phyloP scores from a whole-genome alignment of 139 green algal genomes.

The Asterochloris erici region DNA sequence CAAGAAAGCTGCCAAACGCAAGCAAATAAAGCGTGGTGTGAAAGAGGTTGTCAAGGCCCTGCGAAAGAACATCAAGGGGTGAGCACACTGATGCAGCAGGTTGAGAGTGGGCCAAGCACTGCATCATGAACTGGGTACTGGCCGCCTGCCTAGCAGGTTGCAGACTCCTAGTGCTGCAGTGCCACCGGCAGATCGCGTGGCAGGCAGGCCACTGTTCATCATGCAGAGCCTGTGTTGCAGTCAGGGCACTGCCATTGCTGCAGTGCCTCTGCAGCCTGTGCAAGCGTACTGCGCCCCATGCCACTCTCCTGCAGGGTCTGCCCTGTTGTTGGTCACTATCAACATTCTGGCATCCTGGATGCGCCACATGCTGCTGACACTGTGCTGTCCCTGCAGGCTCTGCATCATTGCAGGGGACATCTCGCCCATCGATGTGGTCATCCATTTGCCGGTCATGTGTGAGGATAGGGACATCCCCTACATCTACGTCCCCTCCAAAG shows the following conservation, averaged over 20 bases:
- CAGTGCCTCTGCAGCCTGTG: too few relatives aligned
- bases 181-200: too few relatives aligned
- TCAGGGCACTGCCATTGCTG: too few relatives aligned
- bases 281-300: too few relatives aligned
- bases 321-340: background rate
- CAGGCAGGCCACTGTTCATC: too few relatives aligned
- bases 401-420: slow-evolving; percentile 97
- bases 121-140: background rate
- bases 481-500: slow-evolving; percentile 95
- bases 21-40: slow-evolving; percentile 93
- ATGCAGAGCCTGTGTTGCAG: too few relatives aligned
- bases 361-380: background rate
- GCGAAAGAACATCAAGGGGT: slow-evolving; percentile 91
- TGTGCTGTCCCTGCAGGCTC: slow-evolving; percentile 55
- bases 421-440: slow-evolving; percentile 97
- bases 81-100: slow-evolving; percentile 8
- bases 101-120: background rate
- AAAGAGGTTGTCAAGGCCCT: slow-evolving; percentile 99
- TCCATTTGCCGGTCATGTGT: slow-evolving; percentile 94
- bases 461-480: slow-evolving; percentile 94
- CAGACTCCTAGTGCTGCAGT: background rate
- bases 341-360: background rate
- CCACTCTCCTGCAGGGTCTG: too few relatives aligned
- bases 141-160: background rate
- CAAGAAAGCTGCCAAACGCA: slow-evolving; percentile 93